Conservation (phyloP, 2,329 filamentous ascomycete genomes). For the Trichoderma sp. region DNA sequence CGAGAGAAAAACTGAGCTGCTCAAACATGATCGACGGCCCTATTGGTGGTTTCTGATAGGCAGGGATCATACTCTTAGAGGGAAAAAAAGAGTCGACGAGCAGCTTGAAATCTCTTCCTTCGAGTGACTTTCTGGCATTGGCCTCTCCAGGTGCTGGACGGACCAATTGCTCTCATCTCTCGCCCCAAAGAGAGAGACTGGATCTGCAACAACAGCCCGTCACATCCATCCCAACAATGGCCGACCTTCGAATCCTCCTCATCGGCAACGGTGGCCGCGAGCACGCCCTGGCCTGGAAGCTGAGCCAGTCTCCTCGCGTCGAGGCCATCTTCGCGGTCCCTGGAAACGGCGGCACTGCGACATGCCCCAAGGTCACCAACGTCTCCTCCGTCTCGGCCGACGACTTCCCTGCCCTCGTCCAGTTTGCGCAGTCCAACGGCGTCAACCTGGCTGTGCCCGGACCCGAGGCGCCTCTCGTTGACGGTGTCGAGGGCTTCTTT, state of each 20-base stretch:
- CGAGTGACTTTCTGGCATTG: constrained; percentile 17
- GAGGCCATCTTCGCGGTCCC: constrained; percentile 71
- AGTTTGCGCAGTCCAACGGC: constrained; percentile 70
- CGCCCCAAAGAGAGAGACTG: constrained; percentile 4
- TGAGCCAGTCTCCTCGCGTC: constrained; percentile 78
- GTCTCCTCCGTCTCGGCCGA: constrained; percentile 67
- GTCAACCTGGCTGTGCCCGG: constrained; percentile 87
- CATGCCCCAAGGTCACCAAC: constrained; percentile 72
- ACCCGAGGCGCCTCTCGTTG: constrained; percentile 90
- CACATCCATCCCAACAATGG: constrained; percentile 3
- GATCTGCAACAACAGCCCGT: constrained; percentile 3
- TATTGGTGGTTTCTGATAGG: constrained; percentile 20
- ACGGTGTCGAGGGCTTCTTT: constrained; percentile 86
- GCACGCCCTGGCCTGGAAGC: constrained; percentile 92
- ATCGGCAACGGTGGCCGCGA: constrained; percentile 94
- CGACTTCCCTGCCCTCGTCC: constrained; percentile 76
- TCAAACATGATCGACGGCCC: constrained; percentile 10
- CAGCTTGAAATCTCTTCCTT: constrained; percentile 7
- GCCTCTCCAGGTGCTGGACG: constrained; percentile 21
- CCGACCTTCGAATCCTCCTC: constrained; percentile 70
- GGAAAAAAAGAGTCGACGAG: constrained; percentile 11
- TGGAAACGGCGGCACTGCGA: constrained; percentile 86
- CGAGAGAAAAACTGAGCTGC: constrained; percentile 18
- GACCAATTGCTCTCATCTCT: constrained; percentile 17
- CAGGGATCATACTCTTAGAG: neutral